These are phyloP conservation scores for Olyra latifolia DNA, from an alignment of 176 grass and related monocot genomes.

Conservation along the genomic window DNA sequence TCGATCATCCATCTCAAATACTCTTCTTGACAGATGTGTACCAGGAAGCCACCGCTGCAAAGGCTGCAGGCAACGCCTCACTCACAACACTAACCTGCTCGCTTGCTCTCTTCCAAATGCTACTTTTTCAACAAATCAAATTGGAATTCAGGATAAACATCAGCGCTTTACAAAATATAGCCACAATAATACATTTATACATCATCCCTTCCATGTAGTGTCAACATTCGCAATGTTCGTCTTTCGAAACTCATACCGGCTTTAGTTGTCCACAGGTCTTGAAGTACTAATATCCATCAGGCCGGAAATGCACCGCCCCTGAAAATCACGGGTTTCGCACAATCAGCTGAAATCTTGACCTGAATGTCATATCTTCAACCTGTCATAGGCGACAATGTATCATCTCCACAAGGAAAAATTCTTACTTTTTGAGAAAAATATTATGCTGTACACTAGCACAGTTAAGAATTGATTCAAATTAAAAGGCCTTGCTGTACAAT, in stretches of 20 bases:
- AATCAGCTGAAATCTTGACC: conserved; percentile 55
- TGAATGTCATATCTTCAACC: conserved; percentile 9
- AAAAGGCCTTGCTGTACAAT: not conserved
- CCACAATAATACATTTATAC: not conserved
- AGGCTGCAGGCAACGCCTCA: conserved; percentile 58
- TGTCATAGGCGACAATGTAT: not conserved
- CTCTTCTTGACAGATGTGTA: conserved; percentile 86
- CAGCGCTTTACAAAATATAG: not conserved
- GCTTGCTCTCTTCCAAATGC: too few species aligned
- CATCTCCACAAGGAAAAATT: not conserved
- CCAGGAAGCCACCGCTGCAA: conserved; percentile 77
- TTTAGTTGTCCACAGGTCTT: conserved; percentile 57
- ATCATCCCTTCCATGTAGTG: not conserved
- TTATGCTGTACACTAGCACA: not conserved
- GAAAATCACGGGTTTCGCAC: conserved; percentile 68
- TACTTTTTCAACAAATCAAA: not conserved
- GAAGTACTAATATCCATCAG: conserved; percentile 76
- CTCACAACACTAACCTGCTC: too few species aligned
- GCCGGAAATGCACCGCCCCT: conserved; percentile 62
- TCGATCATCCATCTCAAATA: conserved; percentile 73
- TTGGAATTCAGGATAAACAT: too few species aligned
- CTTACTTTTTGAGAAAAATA: not conserved
- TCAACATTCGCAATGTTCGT: not conserved
- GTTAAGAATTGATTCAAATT: not conserved
- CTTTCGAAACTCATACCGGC: conserved; percentile 7